phyloP scores from a whole-genome alignment of 2,329 filamentous ascomycete species.

The Chaetomiaceae sp. region DNA sequence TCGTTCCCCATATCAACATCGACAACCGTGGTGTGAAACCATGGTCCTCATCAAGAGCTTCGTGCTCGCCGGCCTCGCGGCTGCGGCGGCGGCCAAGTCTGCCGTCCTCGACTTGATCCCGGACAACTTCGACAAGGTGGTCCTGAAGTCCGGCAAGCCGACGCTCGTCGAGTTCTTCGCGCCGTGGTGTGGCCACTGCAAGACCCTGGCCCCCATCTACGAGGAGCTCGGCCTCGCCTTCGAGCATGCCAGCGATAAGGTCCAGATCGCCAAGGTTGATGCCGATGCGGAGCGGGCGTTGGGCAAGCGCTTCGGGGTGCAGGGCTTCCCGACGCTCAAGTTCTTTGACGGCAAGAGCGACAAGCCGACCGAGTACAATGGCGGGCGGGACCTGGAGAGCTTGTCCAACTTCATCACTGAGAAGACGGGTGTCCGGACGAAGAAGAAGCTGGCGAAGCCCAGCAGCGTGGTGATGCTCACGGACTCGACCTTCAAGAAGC shows the following conservation, averaged over 20 bases:
- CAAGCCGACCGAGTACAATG: conserved; percentile 77
- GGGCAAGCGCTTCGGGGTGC: conserved; percentile 79
- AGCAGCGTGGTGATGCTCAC: conserved; percentile 76
- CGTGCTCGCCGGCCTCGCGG: conserved; percentile 51
- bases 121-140: conserved; percentile 84
- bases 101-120: conserved; percentile 87
- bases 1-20: neutral
- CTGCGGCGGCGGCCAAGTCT: conserved; percentile 62
- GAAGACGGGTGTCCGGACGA: conserved; percentile 80
- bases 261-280: conserved; percentile 93
- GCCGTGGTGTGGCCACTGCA: conserved; percentile 99
- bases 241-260: conserved; percentile 63
- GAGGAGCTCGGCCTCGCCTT: conserved; percentile 80
- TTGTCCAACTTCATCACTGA: conserved; percentile 74
- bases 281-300: conserved; percentile 82
- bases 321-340: conserved; percentile 96
- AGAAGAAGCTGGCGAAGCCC: conserved; percentile 66
- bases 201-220: conserved; percentile 89
- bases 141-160: conserved; percentile 87
- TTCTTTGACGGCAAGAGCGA: conserved; percentile 96
- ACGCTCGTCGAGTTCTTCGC: conserved; percentile 98
- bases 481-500: conserved; percentile 70
- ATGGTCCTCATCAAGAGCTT: conserved; percentile 60
- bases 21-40: conserved; percentile 20
- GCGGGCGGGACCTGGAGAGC: conserved; percentile 82